A percentile compares a stretch with the other conserved stretches of the same genome.
phyloP scores from a whole-genome alignment of 169 alveolate species.

The Plasmodium inui region DNA sequence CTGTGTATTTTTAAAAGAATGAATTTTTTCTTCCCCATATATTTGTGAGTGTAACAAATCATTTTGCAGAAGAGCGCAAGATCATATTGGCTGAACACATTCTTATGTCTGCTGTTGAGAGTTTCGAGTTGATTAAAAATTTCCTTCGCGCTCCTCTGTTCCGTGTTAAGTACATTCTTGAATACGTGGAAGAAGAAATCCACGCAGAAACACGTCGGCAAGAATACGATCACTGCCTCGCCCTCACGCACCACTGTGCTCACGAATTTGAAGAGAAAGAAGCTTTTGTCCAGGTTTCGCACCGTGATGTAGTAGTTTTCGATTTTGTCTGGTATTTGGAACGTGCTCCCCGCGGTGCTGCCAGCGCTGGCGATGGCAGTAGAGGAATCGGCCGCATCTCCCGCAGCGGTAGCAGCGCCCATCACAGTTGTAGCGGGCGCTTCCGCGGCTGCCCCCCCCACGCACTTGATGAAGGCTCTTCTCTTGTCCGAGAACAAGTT shows the following conservation, averaged over 20 bases:
- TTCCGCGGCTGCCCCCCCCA: not conserved
- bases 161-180: constrained; percentile 22
- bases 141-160: not conserved
- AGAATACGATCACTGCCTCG: constrained; percentile 32
- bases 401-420: not conserved
- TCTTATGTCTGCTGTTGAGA: constrained; percentile 9
- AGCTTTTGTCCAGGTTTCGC: constrained; percentile 51
- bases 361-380: not conserved
- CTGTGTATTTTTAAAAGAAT: constrained; percentile 65
- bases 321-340: constrained; percentile 29
- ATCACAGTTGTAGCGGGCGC: not conserved
- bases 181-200: constrained; percentile 48
- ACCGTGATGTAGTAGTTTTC: constrained; percentile 44
- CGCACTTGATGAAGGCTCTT: constrained; percentile 29
- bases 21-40: constrained; percentile 55
- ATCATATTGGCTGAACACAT: constrained; percentile 8
- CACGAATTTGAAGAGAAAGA: constrained; percentile 49
- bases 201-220: constrained; percentile 58
- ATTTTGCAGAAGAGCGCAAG: constrained; percentile 15
- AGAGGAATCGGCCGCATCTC: not conserved
- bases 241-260: constrained; percentile 38
- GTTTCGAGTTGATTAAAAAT: not conserved
- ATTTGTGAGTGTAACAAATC: constrained; percentile 44
- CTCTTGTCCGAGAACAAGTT: constrained; percentile 25
- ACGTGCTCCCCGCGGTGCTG: not conserved